Evolutionary conservation across 805 yeast genomes (phyloP), one percentile per base, ranked within the genome.

Genomic region (Hanseniaspora singularis): DNA sequence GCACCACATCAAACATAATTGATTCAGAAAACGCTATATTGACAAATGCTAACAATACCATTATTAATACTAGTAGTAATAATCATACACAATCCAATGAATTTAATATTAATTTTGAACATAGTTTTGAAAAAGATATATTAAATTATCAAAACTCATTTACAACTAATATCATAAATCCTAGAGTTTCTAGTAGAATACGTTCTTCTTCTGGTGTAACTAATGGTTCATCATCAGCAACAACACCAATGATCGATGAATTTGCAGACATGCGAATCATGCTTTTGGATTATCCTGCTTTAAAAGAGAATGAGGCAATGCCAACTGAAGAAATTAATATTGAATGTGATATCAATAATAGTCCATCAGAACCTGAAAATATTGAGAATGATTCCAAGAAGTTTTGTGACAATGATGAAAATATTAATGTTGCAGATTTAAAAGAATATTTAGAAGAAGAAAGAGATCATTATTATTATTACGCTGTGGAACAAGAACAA

Each of bases 401-500:
- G 12, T 8, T 3, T 36, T 3, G 8, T 16, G 40, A 44, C n/a
- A 37, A 20, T 10, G 20, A 15, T 14, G 28, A n/a, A 1, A 22
- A 36, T 27, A 22, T 24, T 2, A 40, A 38, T 6, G 15, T 27
- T 4, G 23, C 40, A 16, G 46, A 42, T 18, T 16, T 44, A 20
- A 44, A 24, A 26, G 48, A 44, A 15, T 30, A 41, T 14, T 40
- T 42, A 28, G 49, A 44, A 49, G 50, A 48, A 14, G 50, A 48
- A 33, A 26, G 47, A 26, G 50, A 48, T 36, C 62, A 49, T 50
- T 54, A 26, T 55, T 64, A 42, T 52, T 68, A 51, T 51, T 64
- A 39, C 22, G 42, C 47, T 4, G 14, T 40, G 2, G 70, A 68
- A 51, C 54, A 61, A 31, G 60, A 68, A 7, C 64, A 69, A 2